Percentiles rank a stretch among this genome's conserved stretches.
Conservation (phyloP, 2,329 filamentous ascomycete species). For the Hymenotorrendiella dingleyae region DNA sequence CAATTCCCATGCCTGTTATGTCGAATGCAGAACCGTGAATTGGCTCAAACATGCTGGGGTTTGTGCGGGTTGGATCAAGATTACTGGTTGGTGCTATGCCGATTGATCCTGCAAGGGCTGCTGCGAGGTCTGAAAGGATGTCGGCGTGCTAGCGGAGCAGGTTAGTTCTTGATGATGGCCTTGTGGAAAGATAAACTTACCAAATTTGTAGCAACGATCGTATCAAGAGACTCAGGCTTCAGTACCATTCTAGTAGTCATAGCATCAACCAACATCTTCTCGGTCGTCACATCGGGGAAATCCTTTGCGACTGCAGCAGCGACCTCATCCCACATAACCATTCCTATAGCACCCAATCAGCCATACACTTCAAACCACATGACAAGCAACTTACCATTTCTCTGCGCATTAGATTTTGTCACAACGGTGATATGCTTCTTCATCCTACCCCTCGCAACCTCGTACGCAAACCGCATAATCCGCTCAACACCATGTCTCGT, state of each 20-base stretch:
- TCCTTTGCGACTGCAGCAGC: conserved; percentile 48
- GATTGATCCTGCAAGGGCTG: conserved; percentile 63
- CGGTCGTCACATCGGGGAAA: conserved; percentile 52
- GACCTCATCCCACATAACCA: conserved; percentile 59
- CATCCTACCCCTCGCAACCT: conserved; percentile 44
- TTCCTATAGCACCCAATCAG: too few relatives aligned
- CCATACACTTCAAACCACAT: too few relatives aligned
- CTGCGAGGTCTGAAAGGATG: conserved; percentile 65
- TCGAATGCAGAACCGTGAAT: conserved; percentile 56
- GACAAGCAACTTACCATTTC: conserved; percentile 57
- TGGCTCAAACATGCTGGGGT: conserved; percentile 56
- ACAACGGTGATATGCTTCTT: conserved; percentile 56
- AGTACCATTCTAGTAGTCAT: conserved; percentile 49
- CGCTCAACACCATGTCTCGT: conserved; percentile 53
- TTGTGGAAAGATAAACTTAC: background rate
- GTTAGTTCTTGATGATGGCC: too few relatives aligned
- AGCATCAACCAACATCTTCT: conserved; percentile 38
- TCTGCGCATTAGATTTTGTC: conserved; percentile 60
- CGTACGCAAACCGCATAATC: conserved; percentile 58
- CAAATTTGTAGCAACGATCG: conserved; percentile 58
- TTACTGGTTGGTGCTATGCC: conserved; percentile 68
- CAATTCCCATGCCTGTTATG: conserved; percentile 48
- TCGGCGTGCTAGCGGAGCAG: conserved; percentile 49
- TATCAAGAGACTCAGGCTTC: conserved; percentile 52
- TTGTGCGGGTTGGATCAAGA: conserved; percentile 51